Base-by-base conservation (phyloP, 495 filamentous ascomycete species). In the Talaromyces proteolyticus region DNA sequence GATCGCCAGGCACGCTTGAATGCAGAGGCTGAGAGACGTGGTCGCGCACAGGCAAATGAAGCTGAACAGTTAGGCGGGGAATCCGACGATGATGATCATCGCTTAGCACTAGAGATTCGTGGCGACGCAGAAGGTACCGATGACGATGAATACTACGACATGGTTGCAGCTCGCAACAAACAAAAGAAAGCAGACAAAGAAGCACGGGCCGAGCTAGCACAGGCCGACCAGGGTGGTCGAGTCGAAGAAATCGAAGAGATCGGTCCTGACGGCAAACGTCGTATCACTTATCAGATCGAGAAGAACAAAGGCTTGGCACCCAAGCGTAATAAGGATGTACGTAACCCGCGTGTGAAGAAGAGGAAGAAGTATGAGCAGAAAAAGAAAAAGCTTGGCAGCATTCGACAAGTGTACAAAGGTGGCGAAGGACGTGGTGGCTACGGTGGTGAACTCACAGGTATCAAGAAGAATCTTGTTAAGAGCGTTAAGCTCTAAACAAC, bases 301-400 rank as follows among this genome's bases (percentile, higher is more conserved):
- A 95, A 96, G 81, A 98, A 98, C 67, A 96, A 95, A 76, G 93
- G 94, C 25, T 73, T 98, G 55, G 82, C 88, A 55, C 87, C 91
- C 44, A 80, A 87, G 61, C 77, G 93, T 46, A 94, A 83, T 78
- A 96, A 97, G 79, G 88, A 93, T 47, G 82, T 87, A 42, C 77
- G 93, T 53, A 98, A 98, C 69, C 93, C 94, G 12, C 77, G 93
- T 66, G 91, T 98, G 48, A 98, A 97, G 85, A 98, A 96, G 87
- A 79, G 88, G 69, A 87, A 86, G 81, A 88, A 83, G 80, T 98
- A 77, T 67, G 90, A 92, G 57, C 82, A 87, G 42, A 95, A 94
- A 77, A 85, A 89, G 77, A 96, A 94, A 85, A 96, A 96, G 78
- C 67, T 97, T 65, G 78, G 77, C 43, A 91, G 84, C 63, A 82